Evolutionary conservation across 2,329 filamentous ascomycete genomes (phyloP), one percentile per base, ranked within the genome.

Genomic region (Ophiosphaerella korrae): DNA sequence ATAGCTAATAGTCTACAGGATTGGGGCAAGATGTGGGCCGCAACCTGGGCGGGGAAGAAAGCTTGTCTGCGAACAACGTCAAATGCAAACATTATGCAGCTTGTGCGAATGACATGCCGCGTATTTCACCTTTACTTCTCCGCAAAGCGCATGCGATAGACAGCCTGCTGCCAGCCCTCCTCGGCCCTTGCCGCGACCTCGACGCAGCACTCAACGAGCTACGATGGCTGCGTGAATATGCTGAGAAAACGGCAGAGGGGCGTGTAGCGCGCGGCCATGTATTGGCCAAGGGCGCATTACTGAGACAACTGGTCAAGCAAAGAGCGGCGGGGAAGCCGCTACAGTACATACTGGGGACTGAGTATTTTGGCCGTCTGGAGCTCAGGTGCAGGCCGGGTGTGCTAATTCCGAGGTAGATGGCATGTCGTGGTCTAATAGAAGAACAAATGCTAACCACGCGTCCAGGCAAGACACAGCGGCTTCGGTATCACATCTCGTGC

Each of bases 291-390:
- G 45, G 45, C 43, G 49, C 61, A n/a, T 29, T 70, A 18, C 43
- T 72, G 18, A 48, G 57, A 16, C 55, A 62, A n/a, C 35, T 73
- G 32, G 66, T 70, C 14, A 40, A 45, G 31, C 44, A 70, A 39
- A 76, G 84, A 51, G 75, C 80, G 3, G 71, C 60, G n/a, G 91
- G 91, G 1, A 83, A 86, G 50, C 94, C 94, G 1, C 75, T 99
- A 31, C 94, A 97, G 72, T 97, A 97, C 69, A 81, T 97, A 18
- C 77, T 99, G 1, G 92, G 92, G 3, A 86, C 87, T 5, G 92
- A 97, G 71, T 94, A 88, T 1, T 97, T 99, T 74, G 93, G 92
- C 0, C 77, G 84, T 4, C 75, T 97, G 13, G 88, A 96, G 36
- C 88, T 99, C 39, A 75, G 81, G 47, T 97, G 92, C 67, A 79